phyloP scores from a whole-genome alignment of 345 rosid genomes.

The Ceriops decandra region DNA sequence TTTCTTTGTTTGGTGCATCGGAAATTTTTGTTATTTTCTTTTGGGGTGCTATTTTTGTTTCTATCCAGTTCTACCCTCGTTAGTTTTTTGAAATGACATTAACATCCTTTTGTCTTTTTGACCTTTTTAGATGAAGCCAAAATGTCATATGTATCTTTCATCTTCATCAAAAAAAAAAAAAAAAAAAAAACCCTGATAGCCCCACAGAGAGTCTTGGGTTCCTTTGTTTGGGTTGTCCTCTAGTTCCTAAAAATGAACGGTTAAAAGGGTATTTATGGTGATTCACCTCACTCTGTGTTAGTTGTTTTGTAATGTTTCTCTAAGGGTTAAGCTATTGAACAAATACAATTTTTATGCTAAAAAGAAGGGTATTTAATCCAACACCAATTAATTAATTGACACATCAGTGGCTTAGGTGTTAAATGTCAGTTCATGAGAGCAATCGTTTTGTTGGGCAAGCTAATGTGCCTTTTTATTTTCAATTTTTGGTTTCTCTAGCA shows the following conservation, averaged over 20 bases:
- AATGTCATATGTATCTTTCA: constrained; percentile 21
- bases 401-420: neutral
- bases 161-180: neutral
- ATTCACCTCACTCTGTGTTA: no score
- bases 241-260: no score
- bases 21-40: neutral
- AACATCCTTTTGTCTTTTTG: constrained; percentile 28
- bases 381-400: neutral
- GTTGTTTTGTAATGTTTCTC: no score
- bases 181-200: neutral
- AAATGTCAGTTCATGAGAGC: constrained; percentile 12
- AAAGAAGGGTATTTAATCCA: neutral
- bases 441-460: constrained; percentile 14
- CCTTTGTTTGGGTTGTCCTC: no score
- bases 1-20: neutral
- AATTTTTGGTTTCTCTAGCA: neutral
- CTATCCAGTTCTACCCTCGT: constrained; percentile 32
- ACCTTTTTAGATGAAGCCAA: constrained; percentile 25
- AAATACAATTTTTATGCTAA: no score
- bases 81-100: constrained; percentile 29
- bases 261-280: no score
- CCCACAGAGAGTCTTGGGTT: neutral
- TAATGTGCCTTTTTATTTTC: neutral
- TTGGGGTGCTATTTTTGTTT: neutral
- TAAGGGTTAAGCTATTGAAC: no score